Evolutionary conservation across 306 rosid genomes (phyloP).

Genomic region (Carpinus fangiana): DNA sequence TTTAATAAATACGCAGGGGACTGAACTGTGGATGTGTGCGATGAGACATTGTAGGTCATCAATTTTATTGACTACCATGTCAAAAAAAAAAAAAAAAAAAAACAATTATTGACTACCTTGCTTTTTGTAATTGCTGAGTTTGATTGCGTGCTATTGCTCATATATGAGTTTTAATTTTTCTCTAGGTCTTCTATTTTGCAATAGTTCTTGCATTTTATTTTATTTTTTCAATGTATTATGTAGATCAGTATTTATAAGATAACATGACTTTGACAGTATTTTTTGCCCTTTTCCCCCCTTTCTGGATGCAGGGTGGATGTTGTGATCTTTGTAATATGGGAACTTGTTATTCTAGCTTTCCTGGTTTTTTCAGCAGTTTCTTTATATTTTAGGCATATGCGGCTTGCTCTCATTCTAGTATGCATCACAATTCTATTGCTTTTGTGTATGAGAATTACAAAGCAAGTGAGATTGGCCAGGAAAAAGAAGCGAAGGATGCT

Average conservation of each 20-base stretch:
- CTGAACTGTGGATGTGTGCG: not conserved
- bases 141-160: not conserved
- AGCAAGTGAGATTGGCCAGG: slow-evolving; percentile 94
- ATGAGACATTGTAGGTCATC: not conserved
- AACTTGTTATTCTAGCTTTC: slow-evolving; percentile 85
- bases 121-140: not conserved
- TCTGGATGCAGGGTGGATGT: slow-evolving; percentile 93
- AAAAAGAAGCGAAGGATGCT: slow-evolving; percentile 98
- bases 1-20: not conserved
- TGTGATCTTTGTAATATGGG: slow-evolving; percentile 97
- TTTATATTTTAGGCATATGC: slow-evolving; percentile 86
- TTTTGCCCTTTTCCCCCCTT: slow-evolving; percentile 22
- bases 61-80: not conserved
- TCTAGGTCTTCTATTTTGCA: not conserved
- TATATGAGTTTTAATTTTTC: not conserved
- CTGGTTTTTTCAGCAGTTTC: slow-evolving; percentile 92
- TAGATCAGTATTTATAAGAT: slow-evolving; percentile 2
- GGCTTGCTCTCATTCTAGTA: slow-evolving; percentile 70
- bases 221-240: not conserved
- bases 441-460: slow-evolving; percentile 89
- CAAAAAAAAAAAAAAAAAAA: no score
- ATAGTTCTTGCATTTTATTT: not conserved
- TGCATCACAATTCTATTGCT: slow-evolving; percentile 77
- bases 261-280: slow-evolving; percentile 12
- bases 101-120: not conserved